Conservation (phyloP, 176 grass and related monocot genomes). For the Puya raimondii region DNA sequence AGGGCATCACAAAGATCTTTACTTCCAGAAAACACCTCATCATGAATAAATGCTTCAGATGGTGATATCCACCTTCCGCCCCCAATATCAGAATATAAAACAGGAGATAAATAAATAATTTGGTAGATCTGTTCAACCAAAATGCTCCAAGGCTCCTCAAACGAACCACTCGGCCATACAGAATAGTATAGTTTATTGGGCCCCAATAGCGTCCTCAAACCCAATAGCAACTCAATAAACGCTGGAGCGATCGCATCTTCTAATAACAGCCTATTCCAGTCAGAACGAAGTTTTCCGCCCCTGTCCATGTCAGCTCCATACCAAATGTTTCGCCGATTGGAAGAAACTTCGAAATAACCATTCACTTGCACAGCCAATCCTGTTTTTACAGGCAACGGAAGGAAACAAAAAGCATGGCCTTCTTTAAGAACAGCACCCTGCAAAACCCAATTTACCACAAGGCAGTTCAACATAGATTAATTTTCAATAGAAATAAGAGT, state of each 20-base stretch:
- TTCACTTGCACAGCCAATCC: conserved; percentile 92
- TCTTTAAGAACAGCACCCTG: conserved; percentile 68
- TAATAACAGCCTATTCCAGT: conserved; percentile 84
- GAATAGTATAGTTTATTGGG: conserved; percentile 66
- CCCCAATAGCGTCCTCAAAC: conserved; percentile 32
- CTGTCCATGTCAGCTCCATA: conserved; percentile 97
- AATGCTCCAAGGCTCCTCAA: conserved; percentile 84
- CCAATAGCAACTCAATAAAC: conserved; percentile 72
- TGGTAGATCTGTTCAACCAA: conserved; percentile 80
- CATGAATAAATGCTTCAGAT: conserved; percentile 63
- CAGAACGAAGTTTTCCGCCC: conserved; percentile 93
- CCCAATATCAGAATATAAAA: conserved; percentile 57
- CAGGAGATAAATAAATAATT: conserved; percentile 52
- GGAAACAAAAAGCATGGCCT: conserved; percentile 91
- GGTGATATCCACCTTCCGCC: conserved; percentile 77
- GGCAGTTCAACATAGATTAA: not conserved
- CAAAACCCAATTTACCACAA: conserved; percentile 25
- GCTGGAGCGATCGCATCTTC: conserved; percentile 69
- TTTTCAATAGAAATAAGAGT: not conserved
- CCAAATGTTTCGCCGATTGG: conserved; percentile 93
- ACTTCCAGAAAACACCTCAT: conserved; percentile 54
- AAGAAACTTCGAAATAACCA: conserved; percentile 97
- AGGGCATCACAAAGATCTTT: conserved; percentile 65
- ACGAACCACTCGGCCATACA: conserved; percentile 79
- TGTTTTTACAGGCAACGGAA: conserved; percentile 87